These are phyloP conservation scores for Halophytophthora polymorphica DNA, from an alignment of 352 stramenopile genomes.

Conservation along the genomic window DNA sequence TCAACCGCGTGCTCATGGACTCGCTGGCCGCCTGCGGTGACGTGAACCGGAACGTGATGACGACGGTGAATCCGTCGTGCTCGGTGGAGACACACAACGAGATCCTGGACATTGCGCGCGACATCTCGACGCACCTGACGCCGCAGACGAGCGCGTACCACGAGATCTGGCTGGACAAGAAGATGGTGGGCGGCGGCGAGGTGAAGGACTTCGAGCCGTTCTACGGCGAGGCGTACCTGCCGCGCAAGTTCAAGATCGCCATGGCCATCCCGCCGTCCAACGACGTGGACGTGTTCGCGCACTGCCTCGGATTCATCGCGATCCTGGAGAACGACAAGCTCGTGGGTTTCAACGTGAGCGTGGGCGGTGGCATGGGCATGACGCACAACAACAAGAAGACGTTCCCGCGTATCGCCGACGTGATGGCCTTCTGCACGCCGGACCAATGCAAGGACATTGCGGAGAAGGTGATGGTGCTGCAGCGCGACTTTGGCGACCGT, in stretches of 20 bases:
- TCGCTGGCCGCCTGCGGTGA: slow-evolving; percentile 97
- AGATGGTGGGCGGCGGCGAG: slow-evolving; percentile 91
- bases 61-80: slow-evolving; percentile 82
- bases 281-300: slow-evolving; percentile 96
- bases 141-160: slow-evolving; percentile 94
- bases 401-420: slow-evolving; percentile 94
- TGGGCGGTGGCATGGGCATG: slow-evolving; percentile 96
- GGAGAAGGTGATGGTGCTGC: slow-evolving; percentile 93
- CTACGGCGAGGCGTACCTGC: slow-evolving; percentile 96
- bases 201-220: slow-evolving; percentile 97
- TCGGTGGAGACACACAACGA: slow-evolving; percentile 85
- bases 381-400: slow-evolving; percentile 98
- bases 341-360: slow-evolving; percentile 95
- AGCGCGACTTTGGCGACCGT: slow-evolving; percentile 96
- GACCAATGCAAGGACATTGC: slow-evolving; percentile 88
- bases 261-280: slow-evolving; percentile 97
- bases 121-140: slow-evolving; percentile 92
- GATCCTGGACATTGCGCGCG: slow-evolving; percentile 83
- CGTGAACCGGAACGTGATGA: slow-evolving; percentile 97
- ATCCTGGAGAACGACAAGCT: slow-evolving; percentile 88
- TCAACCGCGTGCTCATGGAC: slow-evolving; percentile 91
- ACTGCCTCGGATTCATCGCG: slow-evolving; percentile 95
- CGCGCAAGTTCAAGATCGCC: slow-evolving; percentile 99
- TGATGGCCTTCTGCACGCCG: slow-evolving; percentile 94
- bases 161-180: slow-evolving; percentile 97